Base-by-base conservation (phyloP, 257 asterid species). In the Salvia splendens region DNA sequence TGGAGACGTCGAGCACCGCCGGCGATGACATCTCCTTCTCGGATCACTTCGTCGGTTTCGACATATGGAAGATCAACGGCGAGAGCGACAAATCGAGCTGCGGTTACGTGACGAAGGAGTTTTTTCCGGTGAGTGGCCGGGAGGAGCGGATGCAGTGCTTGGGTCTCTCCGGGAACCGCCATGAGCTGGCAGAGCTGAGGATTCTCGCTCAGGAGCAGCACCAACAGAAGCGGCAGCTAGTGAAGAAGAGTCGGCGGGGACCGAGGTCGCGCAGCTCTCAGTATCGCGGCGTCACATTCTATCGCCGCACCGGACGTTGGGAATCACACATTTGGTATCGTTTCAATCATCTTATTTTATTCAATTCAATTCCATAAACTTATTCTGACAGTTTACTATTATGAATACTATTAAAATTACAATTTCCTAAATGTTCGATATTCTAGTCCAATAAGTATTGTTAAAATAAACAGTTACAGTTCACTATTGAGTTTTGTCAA, bases 281-380 rank as follows among this genome's bases (percentile, higher is more conserved):
- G 86, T 93, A 93, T 74, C 97, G 97, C 16, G 99, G 99, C 35
- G 99, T 93, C 75, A 93, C 99, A 0, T 93, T 93, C 78, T 93
- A 93, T 64, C 95, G 99, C 41, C 86, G 99, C 59, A 93, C 99
- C 33, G 97, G 96, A 35, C 82, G 99, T 77, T 93, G 99, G 99
- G 99, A 93, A 75, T 93, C 99, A 61, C 99, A 93, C 84, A 93
- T 93, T 82, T 93, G 99, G 99, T 93, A 53, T 12, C 48, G 59
- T 45, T 69, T 74, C 67, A 17, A 50, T 69, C 12, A 12, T 11
- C 59, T 20, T 20, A 20, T 53, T 20, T 68, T 46, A 3, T 8
- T 5, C 41, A 16, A 35, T 35, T 36, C 43, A 16, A 35, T 35
- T 36, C 43, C 6, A 40, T 40, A 7, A 28, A 11, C 36, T 57